Percentiles rank a stretch among this genome's conserved stretches.
These are phyloP conservation scores for Mycena polygramma DNA, from an alignment of 768 basidiomycete species.

Conservation along the genomic window DNA sequence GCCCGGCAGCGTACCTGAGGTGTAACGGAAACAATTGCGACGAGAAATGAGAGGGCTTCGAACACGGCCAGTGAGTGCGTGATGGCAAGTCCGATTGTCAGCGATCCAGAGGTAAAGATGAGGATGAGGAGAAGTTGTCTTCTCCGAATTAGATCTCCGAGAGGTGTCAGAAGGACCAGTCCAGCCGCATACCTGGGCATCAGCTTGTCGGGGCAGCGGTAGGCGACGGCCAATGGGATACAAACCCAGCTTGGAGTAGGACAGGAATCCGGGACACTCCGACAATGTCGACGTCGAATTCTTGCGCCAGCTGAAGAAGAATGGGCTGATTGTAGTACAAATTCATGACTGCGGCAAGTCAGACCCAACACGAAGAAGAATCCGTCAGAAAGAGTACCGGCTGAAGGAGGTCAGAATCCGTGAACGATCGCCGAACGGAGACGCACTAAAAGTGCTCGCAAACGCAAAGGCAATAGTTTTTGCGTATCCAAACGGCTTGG, in stretches of 20 bases:
- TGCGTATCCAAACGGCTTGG: constrained; percentile 51
- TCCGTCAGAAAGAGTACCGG: constrained; percentile 1
- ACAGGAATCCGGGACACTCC: constrained; percentile 54
- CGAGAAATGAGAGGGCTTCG: constrained; percentile 64
- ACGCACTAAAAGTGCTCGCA: constrained; percentile 54
- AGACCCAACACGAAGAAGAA: background rate
- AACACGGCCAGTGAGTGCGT: constrained; percentile 60
- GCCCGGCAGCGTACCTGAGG: constrained; percentile 54
- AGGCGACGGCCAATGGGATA: background rate
- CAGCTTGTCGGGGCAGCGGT: background rate
- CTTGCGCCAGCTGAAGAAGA: constrained; percentile 53
- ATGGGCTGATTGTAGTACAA: constrained; percentile 72
- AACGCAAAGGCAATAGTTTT: constrained; percentile 53
- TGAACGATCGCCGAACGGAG: too few species aligned
- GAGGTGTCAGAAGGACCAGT: constrained; percentile 67
- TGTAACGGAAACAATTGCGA: constrained; percentile 64
- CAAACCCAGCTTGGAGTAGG: constrained; percentile 61
- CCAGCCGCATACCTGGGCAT: constrained; percentile 61
- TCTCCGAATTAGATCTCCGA: constrained; percentile 74
- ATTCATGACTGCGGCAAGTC: constrained; percentile 52
- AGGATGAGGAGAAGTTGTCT: constrained; percentile 65
- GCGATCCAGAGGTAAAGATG: constrained; percentile 52
- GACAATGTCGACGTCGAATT: constrained; percentile 38
- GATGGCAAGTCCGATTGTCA: constrained; percentile 67
- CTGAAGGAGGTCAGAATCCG: background rate